Conservation (phyloP, 2,329 filamentous ascomycete species). For the Fusarium nisikadoi region DNA sequence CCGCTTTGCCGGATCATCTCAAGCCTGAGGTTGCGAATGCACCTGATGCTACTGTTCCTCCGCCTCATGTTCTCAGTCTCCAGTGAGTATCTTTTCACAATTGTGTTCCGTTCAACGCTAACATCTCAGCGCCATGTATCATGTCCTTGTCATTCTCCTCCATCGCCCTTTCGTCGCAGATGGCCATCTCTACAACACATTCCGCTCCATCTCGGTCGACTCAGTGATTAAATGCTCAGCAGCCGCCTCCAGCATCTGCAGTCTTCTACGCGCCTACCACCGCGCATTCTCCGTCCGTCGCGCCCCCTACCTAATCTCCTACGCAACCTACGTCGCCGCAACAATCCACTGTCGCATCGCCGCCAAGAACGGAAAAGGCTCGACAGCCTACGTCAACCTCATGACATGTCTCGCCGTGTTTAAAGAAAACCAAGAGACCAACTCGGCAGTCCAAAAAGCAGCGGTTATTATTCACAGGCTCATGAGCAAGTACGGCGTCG, state of each 20-base stretch:
- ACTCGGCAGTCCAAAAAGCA: constrained; percentile 59
- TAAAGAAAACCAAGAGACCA: constrained; percentile 60
- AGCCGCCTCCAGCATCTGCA: constrained; percentile 58
- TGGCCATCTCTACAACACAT: constrained; percentile 58
- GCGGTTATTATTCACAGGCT: constrained; percentile 57
- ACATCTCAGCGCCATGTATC: constrained; percentile 55
- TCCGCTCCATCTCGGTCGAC: constrained; percentile 53
- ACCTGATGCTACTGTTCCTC: constrained; percentile 43
- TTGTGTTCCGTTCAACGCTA: accelerated
- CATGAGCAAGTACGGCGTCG: constrained; percentile 57
- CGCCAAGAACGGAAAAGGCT: constrained; percentile 54
- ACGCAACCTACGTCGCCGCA: constrained; percentile 65
- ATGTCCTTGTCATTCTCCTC: constrained; percentile 63
- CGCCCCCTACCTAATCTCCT: constrained; percentile 64
- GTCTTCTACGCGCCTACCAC: constrained; percentile 57
- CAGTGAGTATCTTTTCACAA: constrained; percentile 20
- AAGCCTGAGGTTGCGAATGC: constrained; percentile 48
- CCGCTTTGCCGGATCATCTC: constrained; percentile 55
- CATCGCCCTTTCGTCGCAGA: constrained; percentile 64
- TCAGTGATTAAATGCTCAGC: constrained; percentile 57
- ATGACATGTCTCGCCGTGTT: constrained; percentile 59
- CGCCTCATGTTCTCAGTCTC: constrained; percentile 57
- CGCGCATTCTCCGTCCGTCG: constrained; percentile 56
- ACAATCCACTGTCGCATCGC: constrained; percentile 64
- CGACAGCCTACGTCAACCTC: constrained; percentile 53